A percentile compares a stretch with the other conserved stretches of the same genome.
These are phyloP conservation scores for Colletotrichum sp. DNA, from an alignment of 2,329 filamentous ascomycete genomes.

Conservation along the genomic window DNA sequence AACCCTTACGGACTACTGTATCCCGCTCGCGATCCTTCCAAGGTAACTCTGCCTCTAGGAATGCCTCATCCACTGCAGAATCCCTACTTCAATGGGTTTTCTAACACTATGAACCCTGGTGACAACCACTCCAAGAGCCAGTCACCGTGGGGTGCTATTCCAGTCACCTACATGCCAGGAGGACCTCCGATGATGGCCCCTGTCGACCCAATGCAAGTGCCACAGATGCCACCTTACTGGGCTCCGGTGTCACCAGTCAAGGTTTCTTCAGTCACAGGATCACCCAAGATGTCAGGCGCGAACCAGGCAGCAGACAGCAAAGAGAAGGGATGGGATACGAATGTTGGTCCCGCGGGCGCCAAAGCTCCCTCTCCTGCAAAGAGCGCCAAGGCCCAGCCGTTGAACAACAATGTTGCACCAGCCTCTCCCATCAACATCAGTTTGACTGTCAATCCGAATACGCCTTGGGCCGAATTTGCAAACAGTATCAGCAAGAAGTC, in stretches of 20 bases:
- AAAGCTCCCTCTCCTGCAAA: neutral
- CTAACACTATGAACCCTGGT: conserved; percentile 22
- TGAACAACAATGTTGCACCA: neutral
- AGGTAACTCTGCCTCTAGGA: conserved; percentile 41
- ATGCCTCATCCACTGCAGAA: conserved; percentile 47
- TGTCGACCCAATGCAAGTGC: conserved; percentile 7
- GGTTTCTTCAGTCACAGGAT: neutral
- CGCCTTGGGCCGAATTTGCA: conserved; percentile 13
- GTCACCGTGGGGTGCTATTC: conserved; percentile 10
- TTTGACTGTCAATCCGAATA: conserved; percentile 17
- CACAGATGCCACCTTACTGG: conserved; percentile 8
- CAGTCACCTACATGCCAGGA: conserved; percentile 4
- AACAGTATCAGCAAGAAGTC: conserved; percentile 3
- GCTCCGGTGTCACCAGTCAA: neutral
- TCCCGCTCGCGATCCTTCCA: conserved; percentile 38
- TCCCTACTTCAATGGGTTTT: conserved; percentile 45
- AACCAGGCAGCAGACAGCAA: neutral
- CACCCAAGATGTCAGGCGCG: conserved; percentile 14
- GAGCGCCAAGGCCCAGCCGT: neutral
- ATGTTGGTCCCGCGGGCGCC: neutral
- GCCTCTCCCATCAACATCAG: conserved; percentile 15
- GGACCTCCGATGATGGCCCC: neutral
- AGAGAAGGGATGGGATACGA: conserved; percentile 23
- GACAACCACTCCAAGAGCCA: conserved; percentile 9
- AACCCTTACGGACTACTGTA: conserved; percentile 53